Percentiles rank a stretch among this genome's conserved stretches.
Conservation (phyloP, 352 stramenopile genomes). For the Pythium utonaiense region DNA sequence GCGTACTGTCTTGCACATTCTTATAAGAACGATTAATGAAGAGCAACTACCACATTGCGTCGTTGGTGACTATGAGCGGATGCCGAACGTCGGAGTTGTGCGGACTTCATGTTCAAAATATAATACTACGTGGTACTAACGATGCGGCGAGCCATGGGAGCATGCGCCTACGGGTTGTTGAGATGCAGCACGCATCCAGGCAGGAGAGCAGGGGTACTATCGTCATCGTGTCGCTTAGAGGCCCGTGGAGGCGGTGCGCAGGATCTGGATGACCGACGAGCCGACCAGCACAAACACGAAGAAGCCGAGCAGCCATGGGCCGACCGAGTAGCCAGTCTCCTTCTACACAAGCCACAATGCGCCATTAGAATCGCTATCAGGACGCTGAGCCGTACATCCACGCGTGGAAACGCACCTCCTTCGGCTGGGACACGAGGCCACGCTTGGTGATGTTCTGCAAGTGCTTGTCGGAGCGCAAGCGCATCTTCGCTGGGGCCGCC, state of each 20-base stretch:
- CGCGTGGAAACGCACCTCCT: constrained; percentile 51
- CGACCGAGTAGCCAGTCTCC: constrained; percentile 71
- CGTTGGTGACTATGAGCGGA: no score
- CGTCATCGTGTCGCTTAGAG: constrained; percentile 36
- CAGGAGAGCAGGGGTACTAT: neutral
- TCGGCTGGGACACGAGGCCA: constrained; percentile 65
- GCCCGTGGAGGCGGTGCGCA: constrained; percentile 71
- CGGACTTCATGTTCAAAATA: constrained; percentile 7
- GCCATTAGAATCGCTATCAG: neutral
- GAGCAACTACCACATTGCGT: neutral
- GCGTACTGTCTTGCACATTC: constrained; percentile 1
- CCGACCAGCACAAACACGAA: constrained; percentile 87
- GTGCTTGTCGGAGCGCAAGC: constrained; percentile 86
- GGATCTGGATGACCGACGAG: constrained; percentile 84
- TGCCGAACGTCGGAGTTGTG: neutral
- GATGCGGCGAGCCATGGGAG: neutral
- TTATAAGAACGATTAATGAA: constrained; percentile 4
- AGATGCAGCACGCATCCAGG: neutral
- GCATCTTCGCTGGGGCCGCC: constrained; percentile 78
- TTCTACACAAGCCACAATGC: constrained; percentile 16
- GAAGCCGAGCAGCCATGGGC: constrained; percentile 78
- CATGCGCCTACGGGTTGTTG: neutral
- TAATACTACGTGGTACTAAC: constrained; percentile 8
- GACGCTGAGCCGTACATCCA: neutral
- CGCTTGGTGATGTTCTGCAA: constrained; percentile 87